Evolutionary conservation across 169 alveolate species (phyloP).

Genomic region (Fabrea salina): DNA sequence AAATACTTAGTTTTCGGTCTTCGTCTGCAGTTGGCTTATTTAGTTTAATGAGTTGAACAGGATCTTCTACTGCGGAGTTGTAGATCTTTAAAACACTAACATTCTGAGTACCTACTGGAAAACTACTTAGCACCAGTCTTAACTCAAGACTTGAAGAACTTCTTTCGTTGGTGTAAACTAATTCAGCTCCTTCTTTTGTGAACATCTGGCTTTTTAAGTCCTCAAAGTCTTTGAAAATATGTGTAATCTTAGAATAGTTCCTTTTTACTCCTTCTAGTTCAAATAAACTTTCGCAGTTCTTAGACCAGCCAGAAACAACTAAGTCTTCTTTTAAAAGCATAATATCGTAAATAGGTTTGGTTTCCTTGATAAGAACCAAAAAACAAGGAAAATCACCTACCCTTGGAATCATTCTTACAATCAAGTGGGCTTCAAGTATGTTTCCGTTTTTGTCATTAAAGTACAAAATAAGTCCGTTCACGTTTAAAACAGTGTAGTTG

Average conservation of each 20-base stretch:
- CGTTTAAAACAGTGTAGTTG: slow-evolving; percentile 19
- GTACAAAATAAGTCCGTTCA: background rate
- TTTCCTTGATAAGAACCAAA: slow-evolving; percentile 22
- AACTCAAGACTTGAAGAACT: no score
- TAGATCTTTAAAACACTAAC: no score
- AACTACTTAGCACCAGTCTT: no score
- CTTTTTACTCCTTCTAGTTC: slow-evolving; percentile 5
- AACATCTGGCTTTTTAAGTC: slow-evolving; percentile 21
- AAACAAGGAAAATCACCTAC: slow-evolving; percentile 1
- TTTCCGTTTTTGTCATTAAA: slow-evolving; percentile 4
- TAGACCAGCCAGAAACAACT: slow-evolving; percentile 5
- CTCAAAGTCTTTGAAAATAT: slow-evolving; percentile 3
- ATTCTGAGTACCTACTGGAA: no score
- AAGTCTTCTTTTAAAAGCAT: slow-evolving; percentile 5
- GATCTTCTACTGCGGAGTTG: no score
- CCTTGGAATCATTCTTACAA: slow-evolving; percentile 23
- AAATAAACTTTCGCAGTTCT: slow-evolving; percentile 5
- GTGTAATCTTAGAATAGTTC: background rate
- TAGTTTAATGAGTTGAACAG: no score
- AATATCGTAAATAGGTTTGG: slow-evolving; percentile 12
- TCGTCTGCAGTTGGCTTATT: no score
- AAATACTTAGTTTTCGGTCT: no score
- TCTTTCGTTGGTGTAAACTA: background rate
- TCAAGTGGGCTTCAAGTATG: background rate
- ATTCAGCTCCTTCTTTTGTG: slow-evolving; percentile 17